phyloP scores from a whole-genome alignment of 1,284 basidiomycete genomes.

The Meripilus lineatus region DNA sequence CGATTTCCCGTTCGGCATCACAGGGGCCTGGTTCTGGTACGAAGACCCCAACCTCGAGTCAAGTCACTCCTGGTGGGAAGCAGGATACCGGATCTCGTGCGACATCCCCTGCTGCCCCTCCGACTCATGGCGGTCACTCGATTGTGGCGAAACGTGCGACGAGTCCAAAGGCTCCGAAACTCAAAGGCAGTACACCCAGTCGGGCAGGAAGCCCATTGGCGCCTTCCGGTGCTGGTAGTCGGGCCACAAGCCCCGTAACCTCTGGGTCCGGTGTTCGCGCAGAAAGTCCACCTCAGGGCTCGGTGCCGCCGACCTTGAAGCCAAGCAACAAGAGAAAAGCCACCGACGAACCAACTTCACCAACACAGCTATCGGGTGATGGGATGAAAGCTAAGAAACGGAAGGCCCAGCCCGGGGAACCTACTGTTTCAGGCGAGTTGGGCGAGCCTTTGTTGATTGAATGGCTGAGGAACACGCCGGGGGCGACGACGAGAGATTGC shows the following conservation, averaged over 20 bases:
- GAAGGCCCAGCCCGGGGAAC: conserved; percentile 43
- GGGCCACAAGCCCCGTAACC: conserved; percentile 39
- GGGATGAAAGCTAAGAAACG: conserved; percentile 62
- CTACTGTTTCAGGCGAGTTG: conserved; percentile 42
- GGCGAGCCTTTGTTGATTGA: conserved; percentile 63
- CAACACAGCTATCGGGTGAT: conserved; percentile 15
- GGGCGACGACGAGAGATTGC: conserved; percentile 66
- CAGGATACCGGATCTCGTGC: conserved; percentile 40
- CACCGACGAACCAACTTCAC: conserved; percentile 36
- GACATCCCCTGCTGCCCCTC: conserved; percentile 49
- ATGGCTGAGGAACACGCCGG: conserved; percentile 62
- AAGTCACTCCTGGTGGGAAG: conserved; percentile 29
- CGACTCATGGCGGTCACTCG: conserved; percentile 61
- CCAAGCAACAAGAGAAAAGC: conserved; percentile 64
- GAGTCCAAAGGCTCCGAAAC: conserved; percentile 64
- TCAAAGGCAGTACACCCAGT: conserved; percentile 41
- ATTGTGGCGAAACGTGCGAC: conserved; percentile 80
- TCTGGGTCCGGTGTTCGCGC: conserved; percentile 17
- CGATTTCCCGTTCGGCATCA: conserved; percentile 27
- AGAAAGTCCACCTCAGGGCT: conserved; percentile 15
- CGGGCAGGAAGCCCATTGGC: conserved; percentile 54
- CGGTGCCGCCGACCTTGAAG: conserved; percentile 18
- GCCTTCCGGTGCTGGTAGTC: conserved; percentile 23
- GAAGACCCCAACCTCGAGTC: conserved; percentile 25
- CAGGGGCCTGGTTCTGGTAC: conserved; percentile 25